phyloP scores from a whole-genome alignment of 208 protist species.

The Trypanosoma melophagium region DNA sequence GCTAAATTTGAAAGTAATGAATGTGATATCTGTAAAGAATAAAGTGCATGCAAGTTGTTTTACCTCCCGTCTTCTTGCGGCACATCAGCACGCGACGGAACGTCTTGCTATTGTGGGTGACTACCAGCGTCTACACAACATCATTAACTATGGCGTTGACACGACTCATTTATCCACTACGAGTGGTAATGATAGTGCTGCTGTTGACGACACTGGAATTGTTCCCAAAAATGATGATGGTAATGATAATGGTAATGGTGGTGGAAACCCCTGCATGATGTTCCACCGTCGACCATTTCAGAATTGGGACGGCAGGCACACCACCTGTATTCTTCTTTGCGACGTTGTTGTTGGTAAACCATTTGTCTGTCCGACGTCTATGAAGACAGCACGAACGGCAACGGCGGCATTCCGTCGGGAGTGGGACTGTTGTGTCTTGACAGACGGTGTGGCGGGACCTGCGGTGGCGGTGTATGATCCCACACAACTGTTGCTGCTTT shows the following conservation, averaged over 20 bases:
- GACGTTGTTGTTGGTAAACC: slow-evolving; percentile 62
- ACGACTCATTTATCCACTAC: too few species aligned
- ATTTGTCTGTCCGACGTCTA: slow-evolving; percentile 26
- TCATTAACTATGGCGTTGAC: slow-evolving; percentile 40
- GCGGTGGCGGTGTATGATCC: slow-evolving; percentile 51
- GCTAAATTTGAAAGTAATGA: slow-evolving; percentile 52
- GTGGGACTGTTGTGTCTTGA: slow-evolving; percentile 64
- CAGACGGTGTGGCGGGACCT: slow-evolving; percentile 35
- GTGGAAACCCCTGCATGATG: slow-evolving; percentile 22
- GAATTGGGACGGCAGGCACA: slow-evolving; percentile 31
- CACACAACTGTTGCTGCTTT: slow-evolving; percentile 61
- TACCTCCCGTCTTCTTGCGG: slow-evolving; percentile 22
- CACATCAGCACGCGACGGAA: slow-evolving; percentile 44
- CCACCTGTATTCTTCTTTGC: slow-evolving; percentile 60
- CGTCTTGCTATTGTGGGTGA: slow-evolving; percentile 65
- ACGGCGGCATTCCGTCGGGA: slow-evolving; percentile 32
- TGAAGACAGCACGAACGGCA: slow-evolving; percentile 30
- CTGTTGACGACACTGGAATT: too few species aligned
- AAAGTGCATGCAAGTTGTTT: slow-evolving; percentile 60
- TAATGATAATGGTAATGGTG: not conserved
- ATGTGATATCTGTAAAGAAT: slow-evolving; percentile 47
- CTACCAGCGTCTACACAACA: slow-evolving; percentile 28
- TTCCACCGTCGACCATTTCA: slow-evolving; percentile 65
- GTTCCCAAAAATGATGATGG: not conserved
- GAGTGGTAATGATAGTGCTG: too few species aligned